A percentile compares a stretch with the other conserved stretches of the same genome.
Conservation (phyloP, 2,329 filamentous ascomycete species). For the Claviceps maximensis region DNA sequence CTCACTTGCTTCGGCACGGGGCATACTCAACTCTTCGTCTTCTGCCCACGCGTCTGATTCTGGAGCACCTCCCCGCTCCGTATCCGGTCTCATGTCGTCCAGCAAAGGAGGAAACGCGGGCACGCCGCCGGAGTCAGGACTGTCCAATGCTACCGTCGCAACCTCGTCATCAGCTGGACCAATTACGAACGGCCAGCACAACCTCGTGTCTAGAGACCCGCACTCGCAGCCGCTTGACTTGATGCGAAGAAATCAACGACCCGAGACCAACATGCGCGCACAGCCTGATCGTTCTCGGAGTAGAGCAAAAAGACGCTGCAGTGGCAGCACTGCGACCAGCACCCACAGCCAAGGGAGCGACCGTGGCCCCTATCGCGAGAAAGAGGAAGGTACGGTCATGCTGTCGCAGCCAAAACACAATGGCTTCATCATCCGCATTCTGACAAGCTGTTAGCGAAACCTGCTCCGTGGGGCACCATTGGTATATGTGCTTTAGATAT, state of each 20-base stretch:
- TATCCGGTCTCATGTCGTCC: constrained; percentile 33
- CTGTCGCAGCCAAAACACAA: not conserved
- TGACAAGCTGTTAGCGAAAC: constrained; percentile 32
- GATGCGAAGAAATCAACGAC: constrained; percentile 29
- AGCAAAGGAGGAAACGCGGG: constrained; percentile 25
- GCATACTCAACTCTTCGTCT: constrained; percentile 32
- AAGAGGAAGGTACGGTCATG: constrained; percentile 34
- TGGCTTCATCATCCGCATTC: constrained; percentile 5
- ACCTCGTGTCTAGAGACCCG: constrained; percentile 31
- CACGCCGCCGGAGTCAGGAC: constrained; percentile 34
- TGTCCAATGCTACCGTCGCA: constrained; percentile 40
- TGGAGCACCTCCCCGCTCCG: constrained; percentile 26
- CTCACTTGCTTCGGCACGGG: constrained; percentile 50
- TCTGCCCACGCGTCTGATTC: constrained; percentile 42
- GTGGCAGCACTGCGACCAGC: constrained; percentile 68
- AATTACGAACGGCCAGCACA: constrained; percentile 27
- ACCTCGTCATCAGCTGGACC: constrained; percentile 32
- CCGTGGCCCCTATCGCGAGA: constrained; percentile 41
- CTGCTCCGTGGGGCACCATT: constrained; percentile 54
- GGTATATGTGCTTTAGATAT: constrained; percentile 91
- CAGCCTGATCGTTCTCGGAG: constrained; percentile 51
- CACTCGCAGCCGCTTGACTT: constrained; percentile 29
- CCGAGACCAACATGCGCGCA: constrained; percentile 25
- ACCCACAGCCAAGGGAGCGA: constrained; percentile 71
- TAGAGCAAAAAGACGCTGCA: constrained; percentile 60